Base-by-base conservation (phyloP, 176 grass and related monocot genomes). In the Olyra latifolia region DNA sequence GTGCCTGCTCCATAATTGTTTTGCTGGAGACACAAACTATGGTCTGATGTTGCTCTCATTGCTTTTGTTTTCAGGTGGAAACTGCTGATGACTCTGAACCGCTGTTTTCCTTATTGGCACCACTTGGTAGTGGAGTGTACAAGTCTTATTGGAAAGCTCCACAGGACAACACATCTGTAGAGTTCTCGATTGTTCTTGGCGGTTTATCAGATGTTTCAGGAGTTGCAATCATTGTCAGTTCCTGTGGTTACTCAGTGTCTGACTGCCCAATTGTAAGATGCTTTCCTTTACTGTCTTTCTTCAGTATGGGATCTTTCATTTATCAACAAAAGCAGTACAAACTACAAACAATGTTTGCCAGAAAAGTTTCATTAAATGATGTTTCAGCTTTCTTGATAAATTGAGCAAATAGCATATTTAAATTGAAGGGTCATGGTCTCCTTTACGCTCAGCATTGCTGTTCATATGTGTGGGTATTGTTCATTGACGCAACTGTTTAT, bases 101-200 rank as follows among this genome's bases (percentile, higher is more conserved):
- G 79, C 79, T 89, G 38, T 93, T 91, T 48, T 95, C 96, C 25
- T 80, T 99, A 85, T 70, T 99, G 77, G 84, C 88, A 76, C 92
- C 96, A 69, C 75, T 99, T 94, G 86, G 88, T 82, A 66, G 77
- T 69, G 96, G 92, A 80, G 86, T 88, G 62, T 58, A 64, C 43
- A 74, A 77, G 23, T 84, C 83, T 77, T 99, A 99, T 82, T 99
- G 96, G 96, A 99, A 86, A 91, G 92, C 92, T 88, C 90, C 86
- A 62, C 61, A 28, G 62, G 65, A 77, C 38, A 66, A 65, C 66
- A 87, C 86, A 73, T 89, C 88, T 69, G 88, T 91, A 47, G 92
- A 99, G 81, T 93, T 99, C 56, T 86, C 88, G 10, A 76, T 99
- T 93, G 92, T 99, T 85, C 92, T 99, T 93, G 88, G 81, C 72